Evolutionary conservation across 495 filamentous ascomycete species (phyloP), one percentile per base, ranked within the genome.

Genomic region (Hypoxylon fuscum): DNA sequence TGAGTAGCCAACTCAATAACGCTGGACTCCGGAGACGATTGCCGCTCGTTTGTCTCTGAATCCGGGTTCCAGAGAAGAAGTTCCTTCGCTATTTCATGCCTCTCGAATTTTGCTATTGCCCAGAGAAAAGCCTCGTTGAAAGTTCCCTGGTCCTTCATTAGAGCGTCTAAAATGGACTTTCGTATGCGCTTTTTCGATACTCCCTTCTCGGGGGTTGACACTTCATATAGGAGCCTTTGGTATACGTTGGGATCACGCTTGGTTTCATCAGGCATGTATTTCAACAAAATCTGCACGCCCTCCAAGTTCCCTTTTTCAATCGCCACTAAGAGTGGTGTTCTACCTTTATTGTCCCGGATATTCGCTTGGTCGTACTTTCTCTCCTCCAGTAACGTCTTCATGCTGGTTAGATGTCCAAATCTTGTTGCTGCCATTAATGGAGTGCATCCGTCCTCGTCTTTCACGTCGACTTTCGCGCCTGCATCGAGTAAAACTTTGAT

Each of bases 1-100:
- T 22, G 9, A 15, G 54, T 17, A 42, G 54, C 54, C 12, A 57
- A 32, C 44, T 57, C 54, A 23, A 57, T 57, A 32, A 9, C 43
- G 4, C 53, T 57, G 2, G 8, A 6, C 4, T 32, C 3, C 27
- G n/a, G n/a, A 52, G 35, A 41, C 9, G 21, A 12, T 53, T 55
- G 6, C 11, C 17, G 38, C 14, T 41, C 22, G n/a, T n/a, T n/a
- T n/a, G n/a, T n/a, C n/a, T n/a, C n/a, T n/a, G n/a, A n/a, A 10
- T 46, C 27, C 12, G 9, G 5, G 12, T 11, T 10, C 21, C 9
- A 10, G 9, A 22, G 22, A 47, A 57, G 54, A 57, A 57, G 44
- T 22, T 21, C 17, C n/a, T 48, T 48, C 12, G 44, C 54, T 0
- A 57, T 42, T 21, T 31, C 10, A 47, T 56, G 53, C 21, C 53